A percentile compares a stretch with the other conserved stretches of the same genome.
These are phyloP conservation scores for Russula emetica DNA, from an alignment of 768 basidiomycete genomes.

Conservation along the genomic window DNA sequence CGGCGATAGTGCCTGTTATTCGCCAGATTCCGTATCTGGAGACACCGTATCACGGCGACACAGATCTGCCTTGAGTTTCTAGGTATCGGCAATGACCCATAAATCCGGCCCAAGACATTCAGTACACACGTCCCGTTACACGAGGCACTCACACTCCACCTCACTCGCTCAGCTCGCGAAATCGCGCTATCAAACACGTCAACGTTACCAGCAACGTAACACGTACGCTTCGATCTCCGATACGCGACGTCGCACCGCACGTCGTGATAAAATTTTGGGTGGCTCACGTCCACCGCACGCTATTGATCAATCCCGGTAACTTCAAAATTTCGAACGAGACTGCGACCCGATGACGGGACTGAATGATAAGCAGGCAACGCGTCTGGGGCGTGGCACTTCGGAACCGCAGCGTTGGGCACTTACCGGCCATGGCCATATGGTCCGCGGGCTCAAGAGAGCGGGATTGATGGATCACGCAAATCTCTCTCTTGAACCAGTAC, in stretches of 20 bases:
- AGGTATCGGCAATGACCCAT: slow-evolving; percentile 8
- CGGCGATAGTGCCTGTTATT: slow-evolving; percentile 9
- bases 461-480: slow-evolving; percentile 13
- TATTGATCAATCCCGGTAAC: neutral
- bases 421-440: neutral
- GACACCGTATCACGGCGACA: slow-evolving; percentile 1
- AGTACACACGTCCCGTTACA: slow-evolving; percentile 1
- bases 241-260: neutral
- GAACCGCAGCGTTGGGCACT: slow-evolving; percentile 4
- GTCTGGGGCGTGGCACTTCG: slow-evolving; percentile 1
- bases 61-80: slow-evolving; percentile 11
- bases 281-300: neutral
- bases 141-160: slow-evolving; percentile 10
- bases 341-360: slow-evolving; percentile 4
- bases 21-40: slow-evolving; percentile 10
- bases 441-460: slow-evolving; percentile 7
- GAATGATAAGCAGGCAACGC: slow-evolving; percentile 15
- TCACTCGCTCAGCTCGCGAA: neutral
- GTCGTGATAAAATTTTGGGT: neutral
- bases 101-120: slow-evolving; percentile 5
- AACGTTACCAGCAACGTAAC: slow-evolving; percentile 21
- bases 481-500: slow-evolving; percentile 6
- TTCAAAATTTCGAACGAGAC: slow-evolving; percentile 1
- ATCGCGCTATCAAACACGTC: slow-evolving; percentile 3
- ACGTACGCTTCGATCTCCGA: slow-evolving; percentile 17